phyloP scores from a whole-genome alignment of 257 asterid species.

The Scutellaria minor region DNA sequence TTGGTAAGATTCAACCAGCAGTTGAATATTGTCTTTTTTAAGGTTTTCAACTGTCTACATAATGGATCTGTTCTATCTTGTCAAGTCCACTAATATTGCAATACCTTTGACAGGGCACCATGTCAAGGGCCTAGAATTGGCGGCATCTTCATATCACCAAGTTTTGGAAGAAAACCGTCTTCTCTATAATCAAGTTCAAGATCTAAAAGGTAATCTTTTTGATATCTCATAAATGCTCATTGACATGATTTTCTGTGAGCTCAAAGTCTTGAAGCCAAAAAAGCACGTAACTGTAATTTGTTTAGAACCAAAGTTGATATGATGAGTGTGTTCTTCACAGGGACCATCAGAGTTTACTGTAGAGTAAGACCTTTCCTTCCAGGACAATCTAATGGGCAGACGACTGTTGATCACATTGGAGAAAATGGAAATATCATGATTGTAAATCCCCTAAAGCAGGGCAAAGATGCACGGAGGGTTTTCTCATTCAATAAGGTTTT shows the following conservation, averaged over 20 bases:
- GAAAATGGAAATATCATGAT: constrained; percentile 91
- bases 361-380: constrained; percentile 82
- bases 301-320: constrained; percentile 6
- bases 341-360: constrained; percentile 86
- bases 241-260: constrained; percentile 10
- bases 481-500: constrained; percentile 86
- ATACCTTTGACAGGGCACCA: constrained; percentile 58
- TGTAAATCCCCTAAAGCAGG: constrained; percentile 78
- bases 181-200: constrained; percentile 93
- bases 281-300: constrained; percentile 8
- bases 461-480: constrained; percentile 80
- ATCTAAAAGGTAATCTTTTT: constrained; percentile 69
- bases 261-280: constrained; percentile 18
- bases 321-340: constrained; percentile 42
- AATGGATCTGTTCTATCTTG: constrained; percentile 13
- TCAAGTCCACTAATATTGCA: constrained; percentile 17
- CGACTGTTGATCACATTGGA: constrained; percentile 88
- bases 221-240: constrained; percentile 5
- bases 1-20: constrained; percentile 60
- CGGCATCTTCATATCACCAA: constrained; percentile 77
- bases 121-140: constrained; percentile 69
- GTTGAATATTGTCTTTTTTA: constrained; percentile 1
- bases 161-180: constrained; percentile 86
- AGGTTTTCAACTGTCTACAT: not conserved
- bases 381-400: constrained; percentile 59